Percentiles rank a stretch among this genome's conserved stretches.
phyloP scores from a whole-genome alignment of 306 rosid genomes.

The Prunus mira region DNA sequence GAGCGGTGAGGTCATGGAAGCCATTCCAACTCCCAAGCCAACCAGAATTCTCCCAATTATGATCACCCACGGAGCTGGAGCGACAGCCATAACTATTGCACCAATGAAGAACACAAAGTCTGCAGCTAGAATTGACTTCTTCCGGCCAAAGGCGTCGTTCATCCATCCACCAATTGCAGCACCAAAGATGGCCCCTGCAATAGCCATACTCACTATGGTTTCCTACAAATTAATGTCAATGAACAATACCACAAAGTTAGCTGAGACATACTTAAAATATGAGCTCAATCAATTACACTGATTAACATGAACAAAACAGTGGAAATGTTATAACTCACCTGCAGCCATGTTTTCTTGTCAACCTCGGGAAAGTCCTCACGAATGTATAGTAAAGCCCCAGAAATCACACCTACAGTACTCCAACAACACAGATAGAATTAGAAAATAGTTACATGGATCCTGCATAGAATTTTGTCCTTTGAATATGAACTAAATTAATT shows the following conservation, averaged over 20 bases:
- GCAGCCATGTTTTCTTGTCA: slow-evolving; percentile 76
- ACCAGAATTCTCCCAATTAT: slow-evolving; percentile 67
- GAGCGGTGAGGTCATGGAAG: slow-evolving; percentile 85
- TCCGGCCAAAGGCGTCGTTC: slow-evolving; percentile 72
- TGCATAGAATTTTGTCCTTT: neutral
- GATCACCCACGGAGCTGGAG: slow-evolving; percentile 68
- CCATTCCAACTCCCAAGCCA: slow-evolving; percentile 92
- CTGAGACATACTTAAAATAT: neutral
- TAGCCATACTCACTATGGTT: slow-evolving; percentile 83
- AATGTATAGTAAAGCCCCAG: slow-evolving; percentile 86
- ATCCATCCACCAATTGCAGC: slow-evolving; percentile 89
- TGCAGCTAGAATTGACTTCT: slow-evolving; percentile 53
- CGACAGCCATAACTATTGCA: slow-evolving; percentile 67
- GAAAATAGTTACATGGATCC: neutral
- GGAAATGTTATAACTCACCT: slow-evolving; percentile 31
- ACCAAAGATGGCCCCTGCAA: slow-evolving; percentile 89
- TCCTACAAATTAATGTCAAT: slow-evolving; percentile 43
- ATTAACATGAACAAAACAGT: neutral
- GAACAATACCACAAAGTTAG: neutral
- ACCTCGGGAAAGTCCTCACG: slow-evolving; percentile 59
- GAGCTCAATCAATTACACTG: neutral
- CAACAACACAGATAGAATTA: neutral
- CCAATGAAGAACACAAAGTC: slow-evolving; percentile 61
- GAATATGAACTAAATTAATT: neutral
- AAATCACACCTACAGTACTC: slow-evolving; percentile 56